Base-by-base conservation (phyloP, 1,139 yeast species). In the Blastobotrys indianensis region DNA sequence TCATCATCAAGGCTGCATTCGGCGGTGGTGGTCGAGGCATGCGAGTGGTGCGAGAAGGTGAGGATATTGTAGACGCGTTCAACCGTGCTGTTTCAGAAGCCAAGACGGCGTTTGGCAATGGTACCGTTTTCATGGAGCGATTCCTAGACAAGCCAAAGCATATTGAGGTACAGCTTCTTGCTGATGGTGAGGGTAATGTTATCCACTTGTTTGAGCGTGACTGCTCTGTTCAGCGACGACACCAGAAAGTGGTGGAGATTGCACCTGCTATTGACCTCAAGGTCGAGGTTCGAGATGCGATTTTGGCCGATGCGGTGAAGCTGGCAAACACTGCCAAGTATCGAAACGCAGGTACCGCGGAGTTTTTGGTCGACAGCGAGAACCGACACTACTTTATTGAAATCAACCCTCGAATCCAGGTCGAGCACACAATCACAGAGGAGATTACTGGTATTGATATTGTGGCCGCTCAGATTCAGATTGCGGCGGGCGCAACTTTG, bases 1-100 rank as follows among this genome's bases (percentile, higher is more conserved):
- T 92, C 43, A 92, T 92, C 67, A 90, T 92, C 69, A 92, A 92
- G 72, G 98, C 99, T 38, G 98, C 98, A 39, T 92, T 85, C 64
- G 98, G 99, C 67, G 98, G 98, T 72, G 98, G 98, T 75, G 98
- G 99, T 63, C 82, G 98, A 71, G 98, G 98, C 75, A 92, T 92
- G 98, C 82, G 98, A 73, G 97, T 92, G 45, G 98, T 94, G 42
- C 77, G 94, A 64, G 97, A 92, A 67, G 97, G 97, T 58, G 98
- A 92, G 57, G 88, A 83, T 64, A 80, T 92, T 53, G 82, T 67
- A 44, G 97, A 92, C 66, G 97, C 97, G 33, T 92, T 92, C 72
- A 73, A 76, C 61, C 82, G 98, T 70, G 98, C 98, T 38, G 80
- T 85, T 37, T 84, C 95, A 34, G 98, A 94, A 73, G 98, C 98